Evolutionary conservation across 2,329 filamentous ascomycete genomes (phyloP), one percentile per base, ranked within the genome.

Genomic region (Ceratocystis diversiconidia): DNA sequence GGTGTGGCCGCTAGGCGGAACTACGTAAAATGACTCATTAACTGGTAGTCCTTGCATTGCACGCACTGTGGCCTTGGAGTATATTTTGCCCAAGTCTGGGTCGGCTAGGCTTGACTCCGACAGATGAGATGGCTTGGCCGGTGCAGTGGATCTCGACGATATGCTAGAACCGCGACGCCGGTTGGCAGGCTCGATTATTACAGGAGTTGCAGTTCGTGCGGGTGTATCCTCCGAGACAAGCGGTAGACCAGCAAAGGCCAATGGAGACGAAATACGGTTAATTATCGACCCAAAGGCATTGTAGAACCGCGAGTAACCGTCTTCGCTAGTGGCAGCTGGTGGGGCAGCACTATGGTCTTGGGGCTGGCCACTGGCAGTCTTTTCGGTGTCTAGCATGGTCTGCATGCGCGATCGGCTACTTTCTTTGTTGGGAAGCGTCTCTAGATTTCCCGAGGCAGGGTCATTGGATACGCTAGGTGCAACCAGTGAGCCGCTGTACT

Each of bases 201-300:
- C 55, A 36, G 55, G 55, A 32, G 55, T 59, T 22, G 28, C 8
- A 8, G 28, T 59, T 8, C 55, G 28, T 15, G 55, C 25, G 12
- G 70, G 68, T 0, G 76, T 72, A 67, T 82, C 81, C 65, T 83
- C 79, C 19, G 79, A 72, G 32, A 84, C 82, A 4, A 99, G 79
- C 0, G 94, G 94, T 7, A 99, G 82, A 0, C 92, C 92, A 3
- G 94, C 90, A 76, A 96, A 99, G 2, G 92, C 92, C 36, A 99
- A 79, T 1, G 92, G 92, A 0, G 92, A 91, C 0, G 92, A 95
- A 12, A 97, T 83, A 70, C 87, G 88, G 68, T 90, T 94, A 72
- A 97, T 89, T 61, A 96, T 83, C 64, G 83, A 90, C 65, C 92
- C 91, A 71, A 96, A 96, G 0, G 90, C 91, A 67, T 83, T 92